A percentile compares a stretch with the other conserved stretches of the same genome.
Conservation (phyloP, 306 rosid species). For the Trichosanthes truncata region DNA sequence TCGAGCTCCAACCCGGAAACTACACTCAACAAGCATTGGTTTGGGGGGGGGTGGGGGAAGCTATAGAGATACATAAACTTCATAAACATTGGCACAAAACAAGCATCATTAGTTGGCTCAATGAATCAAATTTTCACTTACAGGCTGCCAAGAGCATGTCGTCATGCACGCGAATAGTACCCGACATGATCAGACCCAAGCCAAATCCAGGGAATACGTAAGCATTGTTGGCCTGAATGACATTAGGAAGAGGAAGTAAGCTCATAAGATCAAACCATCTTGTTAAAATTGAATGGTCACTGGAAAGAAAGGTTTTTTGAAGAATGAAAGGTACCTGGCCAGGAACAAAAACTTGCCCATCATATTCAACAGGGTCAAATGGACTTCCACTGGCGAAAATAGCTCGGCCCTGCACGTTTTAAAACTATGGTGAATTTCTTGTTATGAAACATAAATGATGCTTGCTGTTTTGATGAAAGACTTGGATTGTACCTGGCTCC, state of each 20-base stretch:
- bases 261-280: not conserved
- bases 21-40: not conserved
- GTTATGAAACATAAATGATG: not conserved
- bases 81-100: not conserved
- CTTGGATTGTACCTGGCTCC: conserved; percentile 64
- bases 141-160: conserved; percentile 98
- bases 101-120: not conserved
- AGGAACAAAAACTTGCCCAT: conserved; percentile 61
- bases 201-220: conserved; percentile 96
- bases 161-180: conserved; percentile 83
- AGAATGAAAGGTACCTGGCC: conserved; percentile 63
- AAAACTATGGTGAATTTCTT: not conserved
- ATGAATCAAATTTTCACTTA: conserved; percentile 30
- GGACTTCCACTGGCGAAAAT: conserved; percentile 97
- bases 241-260: conserved; percentile 24
- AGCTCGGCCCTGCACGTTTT: conserved; percentile 53
- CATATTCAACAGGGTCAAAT: conserved; percentile 63
- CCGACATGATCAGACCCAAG: conserved; percentile 89
- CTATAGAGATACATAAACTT: not conserved
- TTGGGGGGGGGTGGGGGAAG: not conserved
- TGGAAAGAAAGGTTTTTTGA: not conserved
- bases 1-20: not conserved
- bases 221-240: conserved; percentile 85
- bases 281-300: not conserved
- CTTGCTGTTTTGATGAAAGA: not conserved